A percentile compares a stretch with the other conserved stretches of the same genome.
Conservation (phyloP, 2,329 filamentous ascomycete genomes). For the Aureobasidium sp. region DNA sequence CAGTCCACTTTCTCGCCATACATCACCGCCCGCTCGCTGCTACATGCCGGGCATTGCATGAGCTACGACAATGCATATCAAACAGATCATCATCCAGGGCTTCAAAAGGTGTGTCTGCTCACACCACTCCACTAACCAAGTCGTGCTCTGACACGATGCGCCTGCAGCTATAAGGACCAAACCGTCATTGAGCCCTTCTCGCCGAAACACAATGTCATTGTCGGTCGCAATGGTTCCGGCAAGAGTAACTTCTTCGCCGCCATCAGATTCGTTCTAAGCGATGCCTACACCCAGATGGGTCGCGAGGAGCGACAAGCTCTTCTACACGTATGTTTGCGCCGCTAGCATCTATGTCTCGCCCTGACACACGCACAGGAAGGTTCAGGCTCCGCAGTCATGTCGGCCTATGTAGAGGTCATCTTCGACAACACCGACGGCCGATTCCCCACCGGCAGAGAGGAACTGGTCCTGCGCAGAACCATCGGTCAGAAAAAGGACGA, state of each 20-base stretch:
- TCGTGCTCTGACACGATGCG: neutral
- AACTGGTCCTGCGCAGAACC: slow-evolving; percentile 83
- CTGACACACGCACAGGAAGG: slow-evolving; percentile 54
- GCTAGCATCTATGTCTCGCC: neutral
- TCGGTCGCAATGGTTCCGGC: slow-evolving; percentile 96
- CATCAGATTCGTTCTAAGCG: slow-evolving; percentile 94
- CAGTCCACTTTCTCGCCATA: neutral
- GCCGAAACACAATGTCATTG: slow-evolving; percentile 94
- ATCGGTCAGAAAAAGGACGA: slow-evolving; percentile 98
- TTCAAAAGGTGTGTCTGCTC: slow-evolving; percentile 78
- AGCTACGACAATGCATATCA: slow-evolving; percentile 74
- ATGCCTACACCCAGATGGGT: slow-evolving; percentile 93
- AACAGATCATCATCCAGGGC: slow-evolving; percentile 99
- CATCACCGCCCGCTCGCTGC: neutral
- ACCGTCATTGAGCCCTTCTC: slow-evolving; percentile 98
- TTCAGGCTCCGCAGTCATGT: slow-evolving; percentile 95
- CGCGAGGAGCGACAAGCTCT: slow-evolving; percentile 92
- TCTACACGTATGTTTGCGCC: slow-evolving; percentile 57
- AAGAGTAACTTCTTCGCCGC: slow-evolving; percentile 99
- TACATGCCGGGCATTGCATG: neutral
- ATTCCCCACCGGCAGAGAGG: slow-evolving; percentile 85
- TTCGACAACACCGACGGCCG: slow-evolving; percentile 97
- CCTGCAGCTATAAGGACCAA: slow-evolving; percentile 92
- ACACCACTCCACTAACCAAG: neutral
- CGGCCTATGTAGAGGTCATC: slow-evolving; percentile 97